Evolutionary conservation across 2,329 filamentous ascomycete species (phyloP), one percentile per base, ranked within the genome.

Genomic region (Boeremia exigua): DNA sequence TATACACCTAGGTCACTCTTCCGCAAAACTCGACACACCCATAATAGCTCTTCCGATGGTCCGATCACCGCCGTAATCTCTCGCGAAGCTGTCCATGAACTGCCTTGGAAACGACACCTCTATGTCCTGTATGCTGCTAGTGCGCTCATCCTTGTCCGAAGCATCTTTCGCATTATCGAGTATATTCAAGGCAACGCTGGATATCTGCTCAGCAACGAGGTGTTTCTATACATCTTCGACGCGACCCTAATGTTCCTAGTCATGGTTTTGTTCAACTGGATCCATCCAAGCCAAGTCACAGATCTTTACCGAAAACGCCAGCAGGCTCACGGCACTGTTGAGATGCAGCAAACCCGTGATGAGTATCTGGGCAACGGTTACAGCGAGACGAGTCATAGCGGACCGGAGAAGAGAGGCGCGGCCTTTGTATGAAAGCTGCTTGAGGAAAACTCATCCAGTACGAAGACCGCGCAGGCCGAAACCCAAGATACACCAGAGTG

Each of bases 111-210:
- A 54, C 69, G 72, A 37, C 73, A 77, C 46, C 65, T 84, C 49
- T 52, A 65, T 12, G 73, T 71, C 0, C 67, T 84, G 23, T 84
- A 84, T 62, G 33, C 66, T 4, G 71, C 76, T 19, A 79, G 75
- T 60, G 58, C 66, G 1, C 66, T 84, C 17, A 83, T 84, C 62
- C 69, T 84, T 59, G 45, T 82, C 10, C 75, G 82, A 47, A 78
- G 70, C n/a, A 60, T 83, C 2, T 82, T 82, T 49, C 75, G 82
- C 23, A 70, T 83, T 5, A 62, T 78, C 9, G 81, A 84, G 66
- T 84, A 80, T 52, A 59, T 73, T 0, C 65, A 76, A 58, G 81
- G 81, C 2, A 72, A 76, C 15, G 62, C 72, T n/a, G 81, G 81
- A 2, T 76, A 72, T 34, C 58, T 84, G 8, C 63, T 82, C 29